Conservation (phyloP, 768 basidiomycete species). For the Leccinum imitatum region DNA sequence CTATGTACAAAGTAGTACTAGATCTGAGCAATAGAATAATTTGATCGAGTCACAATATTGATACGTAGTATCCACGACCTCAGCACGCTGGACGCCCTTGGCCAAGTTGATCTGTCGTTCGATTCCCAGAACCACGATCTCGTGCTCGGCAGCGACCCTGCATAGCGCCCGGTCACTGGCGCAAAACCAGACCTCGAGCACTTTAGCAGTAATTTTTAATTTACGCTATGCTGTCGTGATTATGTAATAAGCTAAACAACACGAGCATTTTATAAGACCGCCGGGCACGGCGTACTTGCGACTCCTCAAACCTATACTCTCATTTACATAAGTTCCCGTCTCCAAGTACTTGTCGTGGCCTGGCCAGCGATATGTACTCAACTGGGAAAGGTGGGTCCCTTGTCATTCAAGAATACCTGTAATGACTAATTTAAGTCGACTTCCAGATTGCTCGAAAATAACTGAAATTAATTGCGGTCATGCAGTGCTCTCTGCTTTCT, state of each 20-base stretch:
- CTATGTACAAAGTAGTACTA: too few relatives aligned
- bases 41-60: background rate
- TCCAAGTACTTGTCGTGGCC: background rate
- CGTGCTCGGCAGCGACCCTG: background rate
- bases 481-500: background rate
- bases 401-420: background rate
- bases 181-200: too few relatives aligned
- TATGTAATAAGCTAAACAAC: too few relatives aligned
- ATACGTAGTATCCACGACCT: background rate
- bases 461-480: background rate
- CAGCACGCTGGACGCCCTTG: background rate
- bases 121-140: background rate
- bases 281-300: too few relatives aligned
- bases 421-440: background rate
- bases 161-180: too few relatives aligned
- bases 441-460: background rate
- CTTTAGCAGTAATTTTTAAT: too few relatives aligned
- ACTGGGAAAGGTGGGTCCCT: background rate
- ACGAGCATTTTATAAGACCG: too few relatives aligned
- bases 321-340: too few relatives aligned
- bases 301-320: too few relatives aligned
- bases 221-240: too few relatives aligned
- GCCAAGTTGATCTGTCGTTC: background rate
- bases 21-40: too few relatives aligned
- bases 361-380: background rate